Percentiles rank a stretch among this genome's conserved stretches.
Evolutionary conservation across 768 basidiomycete genomes (phyloP).

Genomic region (Collybia nuda): DNA sequence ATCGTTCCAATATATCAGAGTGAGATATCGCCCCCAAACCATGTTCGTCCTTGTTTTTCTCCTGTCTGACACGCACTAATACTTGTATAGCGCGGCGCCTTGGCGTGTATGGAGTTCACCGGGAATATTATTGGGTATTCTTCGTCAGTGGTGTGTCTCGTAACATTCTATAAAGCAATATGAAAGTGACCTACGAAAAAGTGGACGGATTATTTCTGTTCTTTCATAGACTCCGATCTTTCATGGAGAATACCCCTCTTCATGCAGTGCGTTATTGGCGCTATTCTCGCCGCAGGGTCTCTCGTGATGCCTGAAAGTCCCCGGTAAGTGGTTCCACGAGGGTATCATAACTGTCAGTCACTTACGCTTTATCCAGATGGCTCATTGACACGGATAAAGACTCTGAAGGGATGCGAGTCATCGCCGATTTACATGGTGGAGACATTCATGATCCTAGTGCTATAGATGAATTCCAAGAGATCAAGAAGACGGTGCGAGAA

Average conservation of each 20-base stretch:
- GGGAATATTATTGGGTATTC: conserved; percentile 92
- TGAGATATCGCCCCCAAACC: conserved; percentile 91
- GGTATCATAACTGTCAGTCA: not conserved
- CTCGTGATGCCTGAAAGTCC: conserved; percentile 90
- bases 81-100: conserved; percentile 69
- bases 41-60: conserved; percentile 47
- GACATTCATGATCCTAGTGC: conserved; percentile 67
- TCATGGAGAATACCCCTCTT: conserved; percentile 93
- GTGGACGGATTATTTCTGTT: conserved; percentile 96
- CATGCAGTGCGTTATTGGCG: conserved; percentile 85
- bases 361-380: conserved; percentile 51
- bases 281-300: conserved; percentile 75
- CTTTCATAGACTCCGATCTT: conserved; percentile 79
- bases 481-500: conserved; percentile 74
- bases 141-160: conserved; percentile 71
- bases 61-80: not conserved
- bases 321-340: conserved; percentile 40
- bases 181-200: conserved; percentile 20
- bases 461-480: conserved; percentile 84
- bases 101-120: conserved; percentile 96
- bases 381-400: conserved; percentile 87
- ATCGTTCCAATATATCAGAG: conserved; percentile 95
- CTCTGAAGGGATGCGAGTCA: conserved; percentile 78
- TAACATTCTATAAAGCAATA: not conserved
- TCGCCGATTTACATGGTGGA: conserved; percentile 88